Evolutionary conservation across 176 grass and related monocot genomes (phyloP), one percentile per base, ranked within the genome.

Genomic region (Juncus effusus): DNA sequence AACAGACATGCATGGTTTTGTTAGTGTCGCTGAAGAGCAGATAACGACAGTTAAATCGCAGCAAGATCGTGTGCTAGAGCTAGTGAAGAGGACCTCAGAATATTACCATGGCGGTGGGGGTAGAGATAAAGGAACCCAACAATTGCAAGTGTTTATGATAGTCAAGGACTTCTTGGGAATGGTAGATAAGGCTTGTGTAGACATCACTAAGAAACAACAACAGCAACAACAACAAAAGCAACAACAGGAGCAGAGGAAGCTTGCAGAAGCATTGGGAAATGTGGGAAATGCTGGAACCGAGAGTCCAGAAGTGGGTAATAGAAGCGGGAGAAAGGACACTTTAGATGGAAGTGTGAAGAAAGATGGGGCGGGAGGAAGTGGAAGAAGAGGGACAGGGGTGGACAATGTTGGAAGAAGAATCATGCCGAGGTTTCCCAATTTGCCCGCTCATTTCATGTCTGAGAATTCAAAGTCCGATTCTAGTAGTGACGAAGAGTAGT

Each of bases 151-250:
- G 73, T 99, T 99, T 64, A 73, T 86, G 52, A 79, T 93, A 60
- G 94, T 99, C 16, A 99, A 86, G 83, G 94, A 99, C 36, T 99
- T 85, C 85, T 56, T 99, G 50, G 83, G 78, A 13, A 99, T 99
- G 94, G 94, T 99, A 58, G 94, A 99, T 61, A 77, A 93, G 68
- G 78, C 94, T 51, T 99, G 94, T 70, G 64, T 93, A 19, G 94
- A 99, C 74, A 90, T 93, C 45, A 79, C 82, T 16, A 88, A 74
- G 54, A 93, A 77, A 54, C 37, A 84, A 63, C 93, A 96, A 45
- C 69, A 74, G 75, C 85, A 87, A 19, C 88, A 84, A 64, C 78
- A 83, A 44, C 54, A 72, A 42, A 57, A 79, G 39, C 3, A 74
- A 36, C 69, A 39, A 1, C 6, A 58, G 2, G 16, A 61, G 49